Evolutionary conservation across 1,284 basidiomycete species (phyloP).

Genomic region (Puccinia horiana): DNA sequence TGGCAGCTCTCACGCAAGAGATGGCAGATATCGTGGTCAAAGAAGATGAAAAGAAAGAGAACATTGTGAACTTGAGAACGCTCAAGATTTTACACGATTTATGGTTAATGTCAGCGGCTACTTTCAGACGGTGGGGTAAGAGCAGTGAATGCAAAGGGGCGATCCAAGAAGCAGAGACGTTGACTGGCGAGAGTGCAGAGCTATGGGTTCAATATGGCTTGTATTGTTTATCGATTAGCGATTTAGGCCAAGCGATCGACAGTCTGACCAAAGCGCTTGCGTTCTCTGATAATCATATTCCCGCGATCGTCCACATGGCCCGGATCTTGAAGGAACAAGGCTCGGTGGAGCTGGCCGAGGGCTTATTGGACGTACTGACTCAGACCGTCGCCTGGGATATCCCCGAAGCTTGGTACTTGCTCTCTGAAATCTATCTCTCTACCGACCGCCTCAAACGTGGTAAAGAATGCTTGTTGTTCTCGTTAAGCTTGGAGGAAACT

Average conservation of each 20-base stretch:
- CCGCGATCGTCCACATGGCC: constrained; percentile 74
- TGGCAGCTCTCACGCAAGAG: constrained; percentile 6
- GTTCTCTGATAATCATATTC: constrained; percentile 63
- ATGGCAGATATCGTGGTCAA: constrained; percentile 8
- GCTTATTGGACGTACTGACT: constrained; percentile 60
- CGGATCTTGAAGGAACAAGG: constrained; percentile 67
- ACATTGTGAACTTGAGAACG: constrained; percentile 62
- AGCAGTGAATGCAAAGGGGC: constrained; percentile 84
- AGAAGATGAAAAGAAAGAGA: constrained; percentile 22
- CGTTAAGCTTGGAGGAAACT: constrained; percentile 71
- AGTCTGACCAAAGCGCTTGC: constrained; percentile 41
- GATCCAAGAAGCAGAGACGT: constrained; percentile 90
- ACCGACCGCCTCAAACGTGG: constrained; percentile 64
- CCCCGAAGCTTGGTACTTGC: constrained; percentile 86
- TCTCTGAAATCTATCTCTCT: constrained; percentile 74
- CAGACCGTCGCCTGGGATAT: constrained; percentile 73
- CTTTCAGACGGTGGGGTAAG: constrained; percentile 84
- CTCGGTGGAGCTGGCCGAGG: constrained; percentile 55
- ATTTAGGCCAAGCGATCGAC: constrained; percentile 42
- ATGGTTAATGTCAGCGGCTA: constrained; percentile 92
- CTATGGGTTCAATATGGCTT: constrained; percentile 79
- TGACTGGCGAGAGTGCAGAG: constrained; percentile 78
- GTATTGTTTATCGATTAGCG: constrained; percentile 51
- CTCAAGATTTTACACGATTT: constrained; percentile 76
- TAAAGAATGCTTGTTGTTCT: constrained; percentile 72